phyloP scores from a whole-genome alignment of 768 basidiomycete genomes.

The Candolleomyces eurysporus region DNA sequence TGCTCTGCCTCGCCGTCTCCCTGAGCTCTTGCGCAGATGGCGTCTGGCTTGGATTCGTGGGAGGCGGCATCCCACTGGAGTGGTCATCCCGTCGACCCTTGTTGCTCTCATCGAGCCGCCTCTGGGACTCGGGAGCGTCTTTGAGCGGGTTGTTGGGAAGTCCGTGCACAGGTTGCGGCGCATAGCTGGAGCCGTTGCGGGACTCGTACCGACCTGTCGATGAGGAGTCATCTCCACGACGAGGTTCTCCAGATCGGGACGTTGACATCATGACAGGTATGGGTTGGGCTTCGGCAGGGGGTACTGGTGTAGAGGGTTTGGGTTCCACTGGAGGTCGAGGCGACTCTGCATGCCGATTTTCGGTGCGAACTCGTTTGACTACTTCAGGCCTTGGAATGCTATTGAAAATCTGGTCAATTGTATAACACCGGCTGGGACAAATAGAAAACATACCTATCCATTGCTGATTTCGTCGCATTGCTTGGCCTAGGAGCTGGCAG shows the following conservation, averaged over 20 bases:
- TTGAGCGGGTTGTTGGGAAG: constrained; percentile 5
- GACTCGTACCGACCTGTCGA: not conserved
- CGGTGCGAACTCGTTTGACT: constrained; percentile 57
- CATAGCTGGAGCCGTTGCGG: not conserved
- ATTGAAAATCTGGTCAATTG: constrained; percentile 2
- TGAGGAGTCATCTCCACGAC: not conserved
- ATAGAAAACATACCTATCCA: constrained; percentile 55
- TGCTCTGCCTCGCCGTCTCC: constrained; percentile 73
- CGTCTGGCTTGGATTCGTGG: constrained; percentile 75
- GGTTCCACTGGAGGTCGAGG: constrained; percentile 25
- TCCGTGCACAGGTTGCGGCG: not conserved
- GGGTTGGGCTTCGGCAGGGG: not conserved
- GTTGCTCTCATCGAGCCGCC: constrained; percentile 3
- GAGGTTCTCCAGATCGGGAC: not conserved
- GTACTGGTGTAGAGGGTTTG: not conserved
- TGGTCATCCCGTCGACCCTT: not conserved
- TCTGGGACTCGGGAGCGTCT: constrained; percentile 7
- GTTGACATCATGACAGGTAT: not conserved
- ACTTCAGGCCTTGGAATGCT: constrained; percentile 82
- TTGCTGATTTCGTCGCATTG: constrained; percentile 48
- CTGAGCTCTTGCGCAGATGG: constrained; percentile 75
- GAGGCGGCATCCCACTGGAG: constrained; percentile 65
- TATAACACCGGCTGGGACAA: not conserved
- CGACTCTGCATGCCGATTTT: constrained; percentile 34
- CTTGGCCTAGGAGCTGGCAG: not conserved